Evolutionary conservation across 2,329 filamentous ascomycete species (phyloP), one percentile per base, ranked within the genome.

Genomic region (Neurospora crassa): DNA sequence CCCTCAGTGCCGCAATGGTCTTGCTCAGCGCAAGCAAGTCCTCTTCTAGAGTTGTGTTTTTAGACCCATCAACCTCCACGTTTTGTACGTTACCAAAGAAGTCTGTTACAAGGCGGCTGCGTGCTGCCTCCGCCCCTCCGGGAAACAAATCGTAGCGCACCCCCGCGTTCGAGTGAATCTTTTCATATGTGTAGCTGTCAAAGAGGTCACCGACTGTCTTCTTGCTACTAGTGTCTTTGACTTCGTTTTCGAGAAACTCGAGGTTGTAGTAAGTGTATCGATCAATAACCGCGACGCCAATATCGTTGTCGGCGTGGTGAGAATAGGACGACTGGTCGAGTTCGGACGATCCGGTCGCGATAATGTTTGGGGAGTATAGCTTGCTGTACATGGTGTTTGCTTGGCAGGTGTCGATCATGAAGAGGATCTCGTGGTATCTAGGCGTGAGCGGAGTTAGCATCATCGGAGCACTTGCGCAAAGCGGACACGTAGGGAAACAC

Each of bases 351-450:
- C 96, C 96, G 0, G 96, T 99, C 0, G 96, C 96, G 78, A 99
- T 94, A 77, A 99, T 97, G 78, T 98, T 98, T 68, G 95, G 95
- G 5, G 94, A 97, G 84, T 99, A 99, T 78, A 99, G 93, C 77
- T 97, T 95, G 79, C 91, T 95, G 83, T 97, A 99, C 94, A 99
- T 97, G 41, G 96, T 99, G 81, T 99, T 99, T 70, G 96, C 96
- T 83, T 99, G 96, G 83, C 96, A 99, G 0, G 96, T 99, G 81
- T 99, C 96, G 82, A 99, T 99, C 96, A 99, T 99, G 85, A 99
- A 99, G 71, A 99, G 88, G 76, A 99, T 90, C 82, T 99, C 96
- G 80, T 98, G 93, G 82, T 98, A 99, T 79, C 91, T 92, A 74
- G 24, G 8, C 8, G 41, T 20, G 5, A 6, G 2, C 14, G 6